These are phyloP conservation scores for Amanita molliuscula DNA, from an alignment of 768 basidiomycete genomes.

Conservation along the genomic window DNA sequence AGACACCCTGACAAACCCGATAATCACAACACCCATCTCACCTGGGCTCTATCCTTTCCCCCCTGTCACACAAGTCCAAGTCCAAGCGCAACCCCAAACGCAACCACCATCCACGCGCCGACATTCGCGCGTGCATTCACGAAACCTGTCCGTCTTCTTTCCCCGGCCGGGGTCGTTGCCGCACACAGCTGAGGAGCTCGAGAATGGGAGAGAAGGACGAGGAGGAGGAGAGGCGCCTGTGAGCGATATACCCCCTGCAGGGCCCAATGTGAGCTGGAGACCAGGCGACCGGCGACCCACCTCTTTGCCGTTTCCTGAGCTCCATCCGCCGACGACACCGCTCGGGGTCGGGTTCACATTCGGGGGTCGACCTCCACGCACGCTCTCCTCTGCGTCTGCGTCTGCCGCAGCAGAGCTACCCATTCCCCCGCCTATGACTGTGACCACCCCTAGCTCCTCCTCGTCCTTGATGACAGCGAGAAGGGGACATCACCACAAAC, in stretches of 20 bases:
- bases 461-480: conserved; percentile 27
- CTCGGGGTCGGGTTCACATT: conserved; percentile 54
- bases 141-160: conserved; percentile 88
- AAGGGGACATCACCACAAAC: conserved; percentile 85
- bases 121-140: conserved; percentile 78
- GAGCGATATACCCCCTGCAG: conserved; percentile 34
- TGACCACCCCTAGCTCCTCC: conserved; percentile 13
- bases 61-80: not conserved
- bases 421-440: conserved; percentile 18
- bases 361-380: conserved; percentile 38
- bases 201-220: conserved; percentile 18
- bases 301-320: not conserved
- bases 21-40: not conserved
- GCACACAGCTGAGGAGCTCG: conserved; percentile 44
- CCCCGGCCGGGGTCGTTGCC: conserved; percentile 66
- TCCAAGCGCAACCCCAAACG: conserved; percentile 4
- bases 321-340: conserved; percentile 18
- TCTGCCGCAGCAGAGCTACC: not conserved
- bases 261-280: conserved; percentile 21
- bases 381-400: not conserved
- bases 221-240: conserved; percentile 37
- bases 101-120: conserved; percentile 22
- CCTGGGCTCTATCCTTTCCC: not conserved
- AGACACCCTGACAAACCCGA: conserved; percentile 8
- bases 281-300: not conserved